phyloP scores from a whole-genome alignment of 768 basidiomycete species.

The Mycena amicta region DNA sequence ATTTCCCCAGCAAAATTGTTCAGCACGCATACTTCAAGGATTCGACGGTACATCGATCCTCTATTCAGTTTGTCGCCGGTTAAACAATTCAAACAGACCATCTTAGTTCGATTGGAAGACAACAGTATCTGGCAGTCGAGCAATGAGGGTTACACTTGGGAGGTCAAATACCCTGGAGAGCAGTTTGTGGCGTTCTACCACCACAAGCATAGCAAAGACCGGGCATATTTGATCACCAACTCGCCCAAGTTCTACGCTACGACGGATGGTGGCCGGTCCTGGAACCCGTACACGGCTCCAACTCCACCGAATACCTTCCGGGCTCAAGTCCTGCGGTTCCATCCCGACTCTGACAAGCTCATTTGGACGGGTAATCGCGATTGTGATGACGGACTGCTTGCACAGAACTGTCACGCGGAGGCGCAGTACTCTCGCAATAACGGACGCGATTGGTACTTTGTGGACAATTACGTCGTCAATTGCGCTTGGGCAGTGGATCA shows the following conservation, averaged over 20 bases:
- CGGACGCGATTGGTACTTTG: constrained; percentile 71
- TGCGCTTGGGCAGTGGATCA: constrained; percentile 91
- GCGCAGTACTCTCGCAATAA: constrained; percentile 78
- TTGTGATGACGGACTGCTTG: constrained; percentile 47
- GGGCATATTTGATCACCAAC: constrained; percentile 89
- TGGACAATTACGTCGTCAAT: constrained; percentile 87
- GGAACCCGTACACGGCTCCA: constrained; percentile 64
- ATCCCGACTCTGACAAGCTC: constrained; percentile 79
- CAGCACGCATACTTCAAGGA: constrained; percentile 87
- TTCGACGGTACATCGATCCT: constrained; percentile 70
- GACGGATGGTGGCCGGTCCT: constrained; percentile 75
- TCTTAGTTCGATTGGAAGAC: constrained; percentile 81
- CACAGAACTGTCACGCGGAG: constrained; percentile 66
- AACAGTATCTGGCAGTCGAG: constrained; percentile 88
- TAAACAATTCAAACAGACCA: constrained; percentile 51
- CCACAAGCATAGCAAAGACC: constrained; percentile 76
- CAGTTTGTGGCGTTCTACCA: constrained; percentile 85
- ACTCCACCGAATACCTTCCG: constrained; percentile 79
- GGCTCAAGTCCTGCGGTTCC: constrained; percentile 81
- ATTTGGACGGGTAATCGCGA: constrained; percentile 86
- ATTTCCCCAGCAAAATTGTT: constrained; percentile 63
- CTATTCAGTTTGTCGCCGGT: not conserved
- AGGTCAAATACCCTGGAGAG: constrained; percentile 57
- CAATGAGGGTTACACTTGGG: constrained; percentile 95
- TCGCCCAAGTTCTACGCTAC: constrained; percentile 71